Base-by-base conservation (phyloP, 352 stramenopile species). In the Stramenopiles sp. region DNA sequence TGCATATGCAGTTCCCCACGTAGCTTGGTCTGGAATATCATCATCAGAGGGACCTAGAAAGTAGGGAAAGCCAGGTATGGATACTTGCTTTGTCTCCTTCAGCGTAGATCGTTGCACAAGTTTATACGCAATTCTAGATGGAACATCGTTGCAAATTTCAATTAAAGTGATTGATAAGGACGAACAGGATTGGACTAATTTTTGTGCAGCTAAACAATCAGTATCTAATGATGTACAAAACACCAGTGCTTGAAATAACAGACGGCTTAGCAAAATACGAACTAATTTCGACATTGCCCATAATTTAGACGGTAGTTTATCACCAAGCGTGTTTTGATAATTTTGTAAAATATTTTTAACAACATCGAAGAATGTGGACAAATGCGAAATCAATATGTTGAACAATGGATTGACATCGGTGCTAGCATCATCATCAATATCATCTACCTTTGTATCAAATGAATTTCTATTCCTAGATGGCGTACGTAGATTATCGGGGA, bases 1-100 rank as follows among this genome's bases (percentile, higher is more conserved):
- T 4, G 65, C 65, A 76, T 76, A 76, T 33, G 65, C 7, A 13
- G 65, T 76, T 31, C 65, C 65, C 65, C 65, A 76, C 13, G 65
- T 76, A 7, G 65, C 65, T 33, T 76, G 65, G 13, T 76, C 65
- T 13, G 65, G 65, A 31, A 76, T 31, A 76, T 76, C 65, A 53
- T 4, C 4, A 13, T 76, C 65, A 13, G 65, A 31, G 7, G 65
- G 65, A 4, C 65, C 65, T 31, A 76, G 13, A 31, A 1, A 33
- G 13, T 13, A 76, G 65, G 65, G 65, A 13, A 13, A 76, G 4
- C 65, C 65, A 76, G 65, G 30, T 13, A 76, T 33, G 7, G 65
- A 31, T 76, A 76, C 4, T 31, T 76, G 38, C 13, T 53, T 53
- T 53, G 38, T 53, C 38, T 53, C 38, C 38, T 53, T 53, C 13